Evolutionary conservation across 2,329 filamentous ascomycete genomes (phyloP), one percentile per base, ranked within the genome.

Genomic region (Penicillium carneum): DNA sequence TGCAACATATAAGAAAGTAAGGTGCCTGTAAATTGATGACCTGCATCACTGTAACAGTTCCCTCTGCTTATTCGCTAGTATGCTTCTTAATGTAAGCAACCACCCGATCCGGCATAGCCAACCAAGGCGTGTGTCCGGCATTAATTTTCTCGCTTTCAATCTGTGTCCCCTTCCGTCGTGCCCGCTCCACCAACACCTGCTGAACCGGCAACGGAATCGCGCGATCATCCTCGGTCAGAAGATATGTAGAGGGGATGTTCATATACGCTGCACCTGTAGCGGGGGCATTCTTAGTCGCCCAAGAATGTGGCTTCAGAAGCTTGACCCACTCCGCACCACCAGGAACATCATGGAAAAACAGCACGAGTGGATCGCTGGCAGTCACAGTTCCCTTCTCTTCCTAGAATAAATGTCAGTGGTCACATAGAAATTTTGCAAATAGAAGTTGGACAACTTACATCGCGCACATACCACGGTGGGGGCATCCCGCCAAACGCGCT

Each of bases 261-360:
- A 69, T 41, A 52, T 74, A 76, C 1, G 72, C 72, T 0, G 67
- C 63, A 42, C 65, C 58, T 1, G 71, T 72, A 8, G 74, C 70
- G 1, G 71, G 71, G 1, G 70, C 55, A 26, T 63, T 69, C 33
- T 73, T 71, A 8, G 72, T 72, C 10, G 62, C 68, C 68, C 68
- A 73, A 11, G 74, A 69, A 63, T 76, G 72, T 11, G 74, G 74
- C 2, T 67, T 69, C 6, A 76, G 69, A 10, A 65, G 67, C 20
- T 63, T 42, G 8, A 67, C 72, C 71, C 74, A 77, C 20, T 71
- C 43, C 31, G 63, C 51, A 5, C 72, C 72, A 52, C 72, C 68
- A 2, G 69, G 68, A 12, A 73, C 70, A 48, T 76, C 74, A 31
- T 76, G 73, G 59, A 76, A 75, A 42, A 76, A 74, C 1, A 74